A percentile compares a stretch with the other conserved stretches of the same genome.
Evolutionary conservation across 2,329 filamentous ascomycete genomes (phyloP).

Genomic region (Endothia cerciana): DNA sequence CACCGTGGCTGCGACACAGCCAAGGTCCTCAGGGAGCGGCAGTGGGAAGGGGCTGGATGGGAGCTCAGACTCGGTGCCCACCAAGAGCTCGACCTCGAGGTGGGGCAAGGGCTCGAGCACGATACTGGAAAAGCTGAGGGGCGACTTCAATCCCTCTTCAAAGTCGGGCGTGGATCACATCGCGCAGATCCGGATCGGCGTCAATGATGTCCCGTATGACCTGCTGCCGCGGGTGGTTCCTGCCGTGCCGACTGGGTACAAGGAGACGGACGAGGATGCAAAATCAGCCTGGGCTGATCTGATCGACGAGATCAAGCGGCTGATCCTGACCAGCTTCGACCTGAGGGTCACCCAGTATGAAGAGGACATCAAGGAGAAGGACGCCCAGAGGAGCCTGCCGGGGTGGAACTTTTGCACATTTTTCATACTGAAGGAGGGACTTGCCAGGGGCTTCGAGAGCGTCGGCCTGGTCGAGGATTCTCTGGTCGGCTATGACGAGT

Average conservation of each 20-base stretch:
- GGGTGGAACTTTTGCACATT: slow-evolving; percentile 99
- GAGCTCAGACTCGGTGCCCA: slow-evolving; percentile 53
- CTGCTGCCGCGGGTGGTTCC: slow-evolving; percentile 65
- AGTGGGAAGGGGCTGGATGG: slow-evolving; percentile 42
- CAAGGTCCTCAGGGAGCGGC: slow-evolving; percentile 62
- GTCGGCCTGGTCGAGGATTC: slow-evolving; percentile 96
- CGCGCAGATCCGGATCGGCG: slow-evolving; percentile 79
- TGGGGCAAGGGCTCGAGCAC: slow-evolving; percentile 82
- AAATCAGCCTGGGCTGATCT: slow-evolving; percentile 84
- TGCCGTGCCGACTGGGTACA: slow-evolving; percentile 65
- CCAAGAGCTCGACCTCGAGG: slow-evolving; percentile 66
- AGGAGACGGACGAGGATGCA: slow-evolving; percentile 75
- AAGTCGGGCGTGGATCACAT: slow-evolving; percentile 78
- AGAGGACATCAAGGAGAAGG: slow-evolving; percentile 94
- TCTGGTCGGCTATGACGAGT: slow-evolving; percentile 90
- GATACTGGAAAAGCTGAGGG: slow-evolving; percentile 83
- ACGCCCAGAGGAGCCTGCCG: slow-evolving; percentile 81
- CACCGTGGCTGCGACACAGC: slow-evolving; percentile 78
- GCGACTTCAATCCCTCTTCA: slow-evolving; percentile 80
- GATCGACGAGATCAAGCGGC: slow-evolving; percentile 80
- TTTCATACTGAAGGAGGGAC: slow-evolving; percentile 94
- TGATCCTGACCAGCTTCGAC: slow-evolving; percentile 90
- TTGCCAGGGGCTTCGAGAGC: slow-evolving; percentile 93
- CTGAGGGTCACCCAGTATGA: slow-evolving; percentile 91
- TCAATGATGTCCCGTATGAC: slow-evolving; percentile 70